phyloP scores from a whole-genome alignment of 1,139 yeast species.

The Suhomyces ambrosiae region DNA sequence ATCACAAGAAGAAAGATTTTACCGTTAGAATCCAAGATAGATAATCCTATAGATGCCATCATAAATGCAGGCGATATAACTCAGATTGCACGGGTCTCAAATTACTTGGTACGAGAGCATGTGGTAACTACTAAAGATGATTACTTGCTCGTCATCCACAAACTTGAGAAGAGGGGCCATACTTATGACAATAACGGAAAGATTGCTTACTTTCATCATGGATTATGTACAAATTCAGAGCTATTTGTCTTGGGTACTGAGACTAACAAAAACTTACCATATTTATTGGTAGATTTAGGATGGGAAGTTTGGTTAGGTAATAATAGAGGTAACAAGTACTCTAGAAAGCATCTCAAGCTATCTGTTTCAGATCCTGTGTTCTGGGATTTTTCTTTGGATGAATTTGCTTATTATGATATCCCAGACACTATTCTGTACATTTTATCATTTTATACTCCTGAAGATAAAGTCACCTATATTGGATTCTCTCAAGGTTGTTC shows the following conservation, averaged over 20 bases:
- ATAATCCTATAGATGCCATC: conserved; percentile 7
- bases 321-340: conserved; percentile 40
- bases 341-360: conserved; percentile 39
- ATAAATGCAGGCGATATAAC: conserved; percentile 53
- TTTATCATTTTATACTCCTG: conserved; percentile 10
- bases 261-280: conserved; percentile 35
- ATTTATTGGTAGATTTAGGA: conserved; percentile 32
- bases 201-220: conserved; percentile 51
- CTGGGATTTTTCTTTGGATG: conserved; percentile 88
- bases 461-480: conserved; percentile 32
- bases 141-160: conserved; percentile 44
- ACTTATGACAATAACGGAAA: conserved; percentile 14
- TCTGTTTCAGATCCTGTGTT: conserved; percentile 52
- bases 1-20: not conserved
- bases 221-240: conserved; percentile 49
- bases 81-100: conserved; percentile 64
- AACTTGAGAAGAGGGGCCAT: conserved; percentile 22
- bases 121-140: conserved; percentile 56
- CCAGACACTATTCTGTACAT: conserved; percentile 75
- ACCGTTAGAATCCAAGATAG: not conserved
- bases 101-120: conserved; percentile 71
- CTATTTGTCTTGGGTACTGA: conserved; percentile 43
- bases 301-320: conserved; percentile 44
- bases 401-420: conserved; percentile 80
- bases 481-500: conserved; percentile 54